Evolutionary conservation across 345 rosid genomes (phyloP).

Genomic region (Conringia planisiliqua): DNA sequence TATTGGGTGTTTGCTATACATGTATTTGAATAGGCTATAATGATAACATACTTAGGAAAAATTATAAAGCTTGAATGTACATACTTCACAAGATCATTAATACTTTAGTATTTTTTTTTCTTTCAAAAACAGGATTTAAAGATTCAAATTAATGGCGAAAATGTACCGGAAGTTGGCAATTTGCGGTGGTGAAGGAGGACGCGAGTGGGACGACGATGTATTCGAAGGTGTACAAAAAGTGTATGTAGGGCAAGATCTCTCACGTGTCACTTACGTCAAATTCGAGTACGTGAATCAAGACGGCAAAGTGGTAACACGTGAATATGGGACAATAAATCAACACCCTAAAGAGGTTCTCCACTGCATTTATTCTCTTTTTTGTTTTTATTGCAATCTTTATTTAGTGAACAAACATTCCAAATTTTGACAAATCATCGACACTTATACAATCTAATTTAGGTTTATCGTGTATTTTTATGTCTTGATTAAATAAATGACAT

Average conservation of each 20-base stretch:
- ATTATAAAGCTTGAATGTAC: not conserved
- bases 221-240: conserved; percentile 24
- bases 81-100: no score
- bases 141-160: conserved; percentile 1
- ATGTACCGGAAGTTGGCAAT: conserved; percentile 1
- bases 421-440: no score
- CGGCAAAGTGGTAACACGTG: conserved; percentile 26
- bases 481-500: not conserved
- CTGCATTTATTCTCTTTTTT: not conserved
- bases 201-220: conserved; percentile 31
- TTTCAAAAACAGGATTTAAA: not conserved
- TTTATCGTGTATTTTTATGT: not conserved
- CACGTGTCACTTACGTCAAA: conserved; percentile 20
- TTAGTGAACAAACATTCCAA: no score
- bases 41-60: no score
- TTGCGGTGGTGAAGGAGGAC: conserved; percentile 26
- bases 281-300: conserved; percentile 25
- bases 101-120: not conserved
- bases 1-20: not conserved
- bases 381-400: not conserved
- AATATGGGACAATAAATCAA: conserved; percentile 14
- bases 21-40: not conserved
- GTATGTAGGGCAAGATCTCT: conserved; percentile 14
- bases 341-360: conserved; percentile 16
- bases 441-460: not conserved